These are phyloP conservation scores for Cylindricascospora bacillispora DNA, from an alignment of 1,139 yeast species.

Conservation along the genomic window DNA sequence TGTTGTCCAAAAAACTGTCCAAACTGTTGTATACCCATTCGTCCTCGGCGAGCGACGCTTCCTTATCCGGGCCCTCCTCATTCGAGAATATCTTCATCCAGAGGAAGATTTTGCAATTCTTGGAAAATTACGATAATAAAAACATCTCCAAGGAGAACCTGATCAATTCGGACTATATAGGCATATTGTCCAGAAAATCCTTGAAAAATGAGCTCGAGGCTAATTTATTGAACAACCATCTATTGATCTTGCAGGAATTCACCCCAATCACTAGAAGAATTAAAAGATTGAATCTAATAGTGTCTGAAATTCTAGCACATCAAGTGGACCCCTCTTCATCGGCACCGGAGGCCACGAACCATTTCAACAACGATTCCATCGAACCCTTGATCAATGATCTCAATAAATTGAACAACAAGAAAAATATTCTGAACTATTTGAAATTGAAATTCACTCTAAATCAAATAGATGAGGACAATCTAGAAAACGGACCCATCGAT, in stretches of 20 bases:
- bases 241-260: slow-evolving; percentile 46
- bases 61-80: too few relatives aligned
- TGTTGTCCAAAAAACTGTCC: background rate
- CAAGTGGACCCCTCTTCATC: slow-evolving; percentile 18
- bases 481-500: slow-evolving; percentile 35
- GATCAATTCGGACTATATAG: slow-evolving; percentile 47
- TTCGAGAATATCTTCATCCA: too few relatives aligned
- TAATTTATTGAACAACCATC: slow-evolving; percentile 55
- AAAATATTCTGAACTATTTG: slow-evolving; percentile 43
- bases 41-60: too few relatives aligned
- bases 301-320: slow-evolving; percentile 34
- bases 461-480: slow-evolving; percentile 55
- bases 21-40: too few relatives aligned
- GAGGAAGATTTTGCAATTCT: too few relatives aligned
- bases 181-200: slow-evolving; percentile 44
- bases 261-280: slow-evolving; percentile 37
- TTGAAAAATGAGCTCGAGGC: slow-evolving; percentile 58
- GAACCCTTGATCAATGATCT: slow-evolving; percentile 22
- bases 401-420: slow-evolving; percentile 35
- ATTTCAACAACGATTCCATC: too few relatives aligned
- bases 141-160: too few relatives aligned
- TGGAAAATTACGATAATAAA: too few relatives aligned
- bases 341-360: slow-evolving; percentile 5
- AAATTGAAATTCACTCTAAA: slow-evolving; percentile 54
- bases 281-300: slow-evolving; percentile 28